Base-by-base conservation (phyloP, 306 rosid species). In the Elaeagnus macrophylla region DNA sequence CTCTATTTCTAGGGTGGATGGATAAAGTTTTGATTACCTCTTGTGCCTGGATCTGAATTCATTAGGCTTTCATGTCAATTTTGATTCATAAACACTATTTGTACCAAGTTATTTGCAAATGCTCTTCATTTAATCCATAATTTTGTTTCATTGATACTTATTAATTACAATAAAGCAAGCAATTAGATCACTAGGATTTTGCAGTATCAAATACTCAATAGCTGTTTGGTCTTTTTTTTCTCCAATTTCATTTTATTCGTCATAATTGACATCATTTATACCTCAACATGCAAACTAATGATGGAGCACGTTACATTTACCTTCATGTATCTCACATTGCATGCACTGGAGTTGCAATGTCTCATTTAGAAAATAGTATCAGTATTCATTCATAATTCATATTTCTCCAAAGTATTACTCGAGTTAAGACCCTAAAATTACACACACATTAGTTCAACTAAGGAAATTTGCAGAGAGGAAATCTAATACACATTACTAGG, bases 121-220 rank as follows among this genome's bases (percentile, higher is more conserved):
- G n/a, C n/a, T n/a, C n/a, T n/a, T n/a, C n/a, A n/a, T n/a, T n/a
- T n/a, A n/a, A n/a, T n/a, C n/a, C n/a, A n/a, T n/a, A n/a, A n/a
- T n/a, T n/a, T n/a, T n/a, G n/a, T n/a, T n/a, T n/a, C n/a, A n/a
- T n/a, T n/a, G n/a, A n/a, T n/a, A n/a, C n/a, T n/a, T n/a, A n/a
- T n/a, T n/a, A 65, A 78, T 76, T 50, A 83, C 12, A 12, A 86
- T 83, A 75, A 86, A 86, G 70, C 93, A 86, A 44, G 88, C 82
- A 76, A 86, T 91, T 50, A 86, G 57, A 69, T 85, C 81, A 65
- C 64, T 59, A 10, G 86, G 85, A 78, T 80, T 64, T 56, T 48
- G 62, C 43, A 57, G 68, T 14, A 57, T 59, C 64, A 76, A 71
- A 39, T 60, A 73, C 57, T 72, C 79, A 12, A 74, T n/a, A 67